These are phyloP conservation scores for Pichia sp. DNA, from an alignment of 1,139 yeast genomes.

Conservation along the genomic window DNA sequence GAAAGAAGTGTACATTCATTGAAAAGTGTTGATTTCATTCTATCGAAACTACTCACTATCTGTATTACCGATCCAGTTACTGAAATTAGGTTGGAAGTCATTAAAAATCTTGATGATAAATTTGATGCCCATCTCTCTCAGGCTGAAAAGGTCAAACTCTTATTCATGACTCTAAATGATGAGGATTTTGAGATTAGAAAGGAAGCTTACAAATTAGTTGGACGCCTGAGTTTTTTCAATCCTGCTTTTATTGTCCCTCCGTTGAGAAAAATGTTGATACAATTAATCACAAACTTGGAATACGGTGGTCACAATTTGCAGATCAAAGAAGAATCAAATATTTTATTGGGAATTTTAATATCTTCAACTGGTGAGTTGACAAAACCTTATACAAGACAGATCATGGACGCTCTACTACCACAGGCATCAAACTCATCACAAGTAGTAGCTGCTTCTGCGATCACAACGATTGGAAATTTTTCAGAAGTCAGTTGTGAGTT, in stretches of 20 bases:
- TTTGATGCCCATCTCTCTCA: slow-evolving; percentile 93
- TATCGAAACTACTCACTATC: slow-evolving; percentile 70
- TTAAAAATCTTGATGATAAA: slow-evolving; percentile 60
- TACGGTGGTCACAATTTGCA: slow-evolving; percentile 65
- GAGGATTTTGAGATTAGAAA: slow-evolving; percentile 79
- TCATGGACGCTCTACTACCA: slow-evolving; percentile 74
- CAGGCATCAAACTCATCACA: slow-evolving; percentile 63
- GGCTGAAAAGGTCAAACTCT: slow-evolving; percentile 77
- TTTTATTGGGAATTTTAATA: slow-evolving; percentile 63
- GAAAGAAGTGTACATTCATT: slow-evolving; percentile 83
- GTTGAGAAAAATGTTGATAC: slow-evolving; percentile 76
- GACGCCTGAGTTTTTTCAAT: slow-evolving; percentile 75
- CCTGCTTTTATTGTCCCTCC: slow-evolving; percentile 97
- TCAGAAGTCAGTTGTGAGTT: slow-evolving; percentile 87
- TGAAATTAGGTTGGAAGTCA: slow-evolving; percentile 74
- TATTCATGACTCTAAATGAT: slow-evolving; percentile 88
- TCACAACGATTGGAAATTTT: slow-evolving; percentile 84
- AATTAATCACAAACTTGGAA: slow-evolving; percentile 75
- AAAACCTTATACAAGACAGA: slow-evolving; percentile 84
- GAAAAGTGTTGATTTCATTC: slow-evolving; percentile 75
- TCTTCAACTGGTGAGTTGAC: slow-evolving; percentile 73
- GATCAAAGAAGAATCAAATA: slow-evolving; percentile 83
- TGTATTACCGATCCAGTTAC: slow-evolving; percentile 88
- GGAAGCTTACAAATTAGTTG: slow-evolving; percentile 72
- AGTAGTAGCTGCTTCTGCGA: slow-evolving; percentile 79